These are phyloP conservation scores for Plenodomus lindquistii DNA, from an alignment of 2,329 filamentous ascomycete genomes.

Conservation along the genomic window DNA sequence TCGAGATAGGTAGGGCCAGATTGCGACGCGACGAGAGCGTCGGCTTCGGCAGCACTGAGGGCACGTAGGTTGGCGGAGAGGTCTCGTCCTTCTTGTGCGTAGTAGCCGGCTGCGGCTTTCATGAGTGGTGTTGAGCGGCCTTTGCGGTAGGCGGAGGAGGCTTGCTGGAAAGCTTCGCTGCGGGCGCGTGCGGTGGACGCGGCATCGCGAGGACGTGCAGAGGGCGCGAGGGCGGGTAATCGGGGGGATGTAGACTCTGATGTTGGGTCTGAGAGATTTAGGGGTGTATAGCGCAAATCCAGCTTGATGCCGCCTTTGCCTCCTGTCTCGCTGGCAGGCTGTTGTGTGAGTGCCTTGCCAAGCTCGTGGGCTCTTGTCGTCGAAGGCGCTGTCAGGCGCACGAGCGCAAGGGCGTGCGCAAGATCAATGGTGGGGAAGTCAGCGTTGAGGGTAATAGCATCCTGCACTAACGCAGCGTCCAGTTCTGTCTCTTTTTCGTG, in stretches of 20 bases:
- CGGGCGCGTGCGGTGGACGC: conserved; percentile 52
- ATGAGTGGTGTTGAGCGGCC: conserved; percentile 73
- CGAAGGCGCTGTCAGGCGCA: conserved; percentile 62
- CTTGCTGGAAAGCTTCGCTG: conserved; percentile 59
- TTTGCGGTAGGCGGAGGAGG: conserved; percentile 61
- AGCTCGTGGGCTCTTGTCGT: conserved; percentile 63
- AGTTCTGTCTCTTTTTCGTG: conserved; percentile 38
- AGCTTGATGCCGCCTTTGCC: conserved; percentile 51
- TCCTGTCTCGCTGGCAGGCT: conserved; percentile 32
- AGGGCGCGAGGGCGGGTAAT: conserved; percentile 29
- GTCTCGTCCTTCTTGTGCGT: conserved; percentile 71
- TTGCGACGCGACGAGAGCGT: conserved; percentile 69
- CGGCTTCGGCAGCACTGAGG: conserved; percentile 68
- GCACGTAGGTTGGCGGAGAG: conserved; percentile 61
- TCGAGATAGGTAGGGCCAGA: conserved; percentile 72
- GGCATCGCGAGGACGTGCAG: conserved; percentile 46
- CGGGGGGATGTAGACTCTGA: conserved; percentile 29
- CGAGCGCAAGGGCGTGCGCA: conserved; percentile 55
- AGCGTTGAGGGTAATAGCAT: conserved; percentile 57
- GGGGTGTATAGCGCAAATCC: conserved; percentile 51
- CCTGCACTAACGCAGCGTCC: conserved; percentile 51
- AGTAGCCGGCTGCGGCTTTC: conserved; percentile 75
- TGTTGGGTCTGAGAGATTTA: conserved; percentile 39
- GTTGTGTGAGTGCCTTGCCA: conserved; percentile 56
- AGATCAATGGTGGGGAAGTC: conserved; percentile 59